These are phyloP conservation scores for Atkinsonella texensis DNA, from an alignment of 2,329 filamentous ascomycete genomes.

Conservation along the genomic window DNA sequence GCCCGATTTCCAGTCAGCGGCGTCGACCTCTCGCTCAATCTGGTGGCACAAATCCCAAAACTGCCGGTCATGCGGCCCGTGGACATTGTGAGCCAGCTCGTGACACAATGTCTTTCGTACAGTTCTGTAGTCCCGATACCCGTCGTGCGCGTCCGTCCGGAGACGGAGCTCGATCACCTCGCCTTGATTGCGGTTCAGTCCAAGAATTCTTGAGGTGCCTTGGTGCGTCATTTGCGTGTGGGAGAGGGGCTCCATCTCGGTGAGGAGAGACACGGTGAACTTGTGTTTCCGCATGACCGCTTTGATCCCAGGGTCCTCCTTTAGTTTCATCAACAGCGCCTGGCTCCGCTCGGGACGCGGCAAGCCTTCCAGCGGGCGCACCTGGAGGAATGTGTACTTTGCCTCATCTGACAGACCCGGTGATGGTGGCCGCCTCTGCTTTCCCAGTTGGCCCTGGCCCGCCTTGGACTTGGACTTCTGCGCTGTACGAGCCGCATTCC, in stretches of 20 bases:
- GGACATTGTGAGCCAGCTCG: conserved; percentile 87
- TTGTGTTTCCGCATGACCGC: conserved; percentile 72
- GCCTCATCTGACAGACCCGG: conserved; percentile 34
- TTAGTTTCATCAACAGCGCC: conserved; percentile 61
- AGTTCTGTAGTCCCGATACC: conserved; percentile 83
- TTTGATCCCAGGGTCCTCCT: conserved; percentile 74
- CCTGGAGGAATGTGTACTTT: conserved; percentile 68
- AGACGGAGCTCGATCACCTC: conserved; percentile 84
- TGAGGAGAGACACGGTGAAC: conserved; percentile 75
- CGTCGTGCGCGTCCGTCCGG: conserved; percentile 87
- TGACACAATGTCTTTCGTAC: conserved; percentile 90
- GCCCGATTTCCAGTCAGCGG: conserved; percentile 63
- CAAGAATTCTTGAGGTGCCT: conserved; percentile 62
- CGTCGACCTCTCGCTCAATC: conserved; percentile 79
- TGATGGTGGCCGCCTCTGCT: conserved; percentile 2
- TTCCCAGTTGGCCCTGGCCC: conserved; percentile 2
- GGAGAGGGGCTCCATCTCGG: conserved; percentile 85
- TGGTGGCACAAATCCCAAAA: conserved; percentile 85
- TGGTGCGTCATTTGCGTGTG: conserved; percentile 65
- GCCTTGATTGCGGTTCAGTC: conserved; percentile 76
- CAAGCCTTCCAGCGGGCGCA: conserved; percentile 66
- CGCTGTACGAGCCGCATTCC: conserved; percentile 29
- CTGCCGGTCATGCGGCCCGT: conserved; percentile 66
- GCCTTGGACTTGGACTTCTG: conserved; percentile 16
- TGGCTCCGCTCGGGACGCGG: conserved; percentile 62